Evolutionary conservation across 495 filamentous ascomycete species (phyloP), one percentile per base, ranked within the genome.

Genomic region (Aspergillus nidulans): DNA sequence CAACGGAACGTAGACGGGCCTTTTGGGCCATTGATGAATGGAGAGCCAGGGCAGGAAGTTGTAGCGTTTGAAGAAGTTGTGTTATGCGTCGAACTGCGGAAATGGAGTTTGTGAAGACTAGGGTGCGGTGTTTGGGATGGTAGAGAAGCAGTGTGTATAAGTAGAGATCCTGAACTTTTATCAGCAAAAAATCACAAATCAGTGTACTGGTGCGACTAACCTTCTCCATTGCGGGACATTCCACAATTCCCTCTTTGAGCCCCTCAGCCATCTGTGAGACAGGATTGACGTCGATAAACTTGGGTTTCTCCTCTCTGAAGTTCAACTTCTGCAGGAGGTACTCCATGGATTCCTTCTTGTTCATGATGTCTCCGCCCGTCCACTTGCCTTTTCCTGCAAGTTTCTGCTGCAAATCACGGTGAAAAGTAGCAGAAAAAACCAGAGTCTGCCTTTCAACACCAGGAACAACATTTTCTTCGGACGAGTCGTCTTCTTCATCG

Each of bases 11-110:
- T 18, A 98, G 77, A 24, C 94, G 90, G n/a, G 94, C 91, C 68
- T 97, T 97, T 71, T 97, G 95, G 6, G 85, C 79, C 94, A 98
- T 97, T 58, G 88, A 86, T 0, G 91, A 96, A 68, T 98, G 94
- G 9, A 98, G 78, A 0, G 87, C 82, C 19, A 88, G 77, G 13
- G 87, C 89, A 6, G 84, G 85, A 15, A 96, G 82, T 56, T 85
- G 80, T 19, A 98, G 84, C 50, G 85, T 88, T 64, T 94, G 88
- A 8, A 98, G 81, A 53, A 97, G 78, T 19, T 94, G 88, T 0
- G 86, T 84, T 6, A 98, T 75, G 34, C 94, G 91, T 13, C 91
- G 88, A 61, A 95, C 92, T 1, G 92, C 88, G 60, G 87, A 87
- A 63, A 98, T 96, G 8, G 92, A 96, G 73, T 98, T 98, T 32